phyloP scores from a whole-genome alignment of 768 basidiomycete species.

The Calocera viscosa region DNA sequence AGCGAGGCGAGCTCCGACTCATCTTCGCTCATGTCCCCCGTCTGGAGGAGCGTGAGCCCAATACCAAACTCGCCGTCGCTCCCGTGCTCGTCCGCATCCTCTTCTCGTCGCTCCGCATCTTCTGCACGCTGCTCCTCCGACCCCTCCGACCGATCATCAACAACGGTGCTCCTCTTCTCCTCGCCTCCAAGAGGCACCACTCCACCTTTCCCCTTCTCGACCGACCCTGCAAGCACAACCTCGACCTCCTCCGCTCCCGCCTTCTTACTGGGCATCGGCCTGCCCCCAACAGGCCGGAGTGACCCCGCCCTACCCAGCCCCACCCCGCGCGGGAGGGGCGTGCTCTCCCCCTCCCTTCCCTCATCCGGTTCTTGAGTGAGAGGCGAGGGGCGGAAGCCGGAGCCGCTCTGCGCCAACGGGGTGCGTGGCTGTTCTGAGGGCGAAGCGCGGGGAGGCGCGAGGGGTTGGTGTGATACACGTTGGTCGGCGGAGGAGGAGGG shows the following conservation, averaged over 20 bases:
- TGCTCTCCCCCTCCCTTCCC: background rate
- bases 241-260: too few relatives aligned
- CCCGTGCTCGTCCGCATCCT: background rate
- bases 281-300: background rate
- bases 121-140: background rate
- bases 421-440: background rate
- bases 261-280: background rate
- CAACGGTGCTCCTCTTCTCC: background rate
- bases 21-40: background rate
- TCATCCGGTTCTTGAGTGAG: background rate
- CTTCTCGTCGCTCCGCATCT: background rate
- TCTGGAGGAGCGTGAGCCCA: background rate
- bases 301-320: background rate
- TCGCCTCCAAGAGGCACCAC: background rate
- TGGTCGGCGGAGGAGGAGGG: too few relatives aligned
- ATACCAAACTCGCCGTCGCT: slow-evolving; percentile 8
- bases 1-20: background rate
- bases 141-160: background rate
- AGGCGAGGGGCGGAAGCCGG: background rate
- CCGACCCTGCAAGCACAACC: too few relatives aligned
- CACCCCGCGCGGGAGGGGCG: background rate
- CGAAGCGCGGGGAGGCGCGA: background rate
- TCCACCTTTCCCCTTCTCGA: too few relatives aligned
- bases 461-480: too few relatives aligned
- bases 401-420: background rate